phyloP scores from a whole-genome alignment of 306 rosid genomes.

The Bauhinia variegata region DNA sequence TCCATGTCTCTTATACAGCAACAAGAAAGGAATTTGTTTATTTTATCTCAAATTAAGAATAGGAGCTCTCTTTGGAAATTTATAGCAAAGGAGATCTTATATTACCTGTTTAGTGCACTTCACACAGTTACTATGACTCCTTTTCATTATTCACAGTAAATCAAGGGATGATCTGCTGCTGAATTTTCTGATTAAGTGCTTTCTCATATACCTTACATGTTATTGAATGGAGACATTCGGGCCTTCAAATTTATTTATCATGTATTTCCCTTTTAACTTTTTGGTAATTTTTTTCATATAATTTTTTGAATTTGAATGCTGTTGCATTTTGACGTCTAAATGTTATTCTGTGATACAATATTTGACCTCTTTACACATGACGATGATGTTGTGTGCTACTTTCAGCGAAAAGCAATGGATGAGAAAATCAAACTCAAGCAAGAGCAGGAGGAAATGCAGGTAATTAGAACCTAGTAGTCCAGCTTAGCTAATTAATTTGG shows the following conservation, averaged over 20 bases:
- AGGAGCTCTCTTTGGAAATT: neutral
- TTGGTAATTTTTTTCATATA: neutral
- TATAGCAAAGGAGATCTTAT: neutral
- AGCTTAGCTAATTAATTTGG: slow-evolving; percentile 8
- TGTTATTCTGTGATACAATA: neutral
- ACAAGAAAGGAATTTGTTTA: neutral
- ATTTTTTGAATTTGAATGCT: neutral
- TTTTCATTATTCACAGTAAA: slow-evolving; percentile 13
- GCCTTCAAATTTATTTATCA: neutral
- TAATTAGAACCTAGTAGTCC: slow-evolving; percentile 37
- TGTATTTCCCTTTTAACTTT: neutral
- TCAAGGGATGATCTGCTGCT: neutral
- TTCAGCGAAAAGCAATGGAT: slow-evolving; percentile 83
- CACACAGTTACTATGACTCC: slow-evolving; percentile 21
- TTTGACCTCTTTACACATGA: slow-evolving; percentile 20
- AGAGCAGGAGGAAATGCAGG: slow-evolving; percentile 82
- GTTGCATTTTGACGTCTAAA: slow-evolving; percentile 16
- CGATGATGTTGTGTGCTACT: slow-evolving; percentile 30
- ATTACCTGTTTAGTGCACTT: neutral
- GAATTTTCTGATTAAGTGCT: slow-evolving; percentile 1
- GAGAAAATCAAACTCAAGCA: slow-evolving; percentile 81
- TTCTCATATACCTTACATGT: slow-evolving; percentile 1
- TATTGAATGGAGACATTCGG: neutral
- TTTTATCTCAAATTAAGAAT: neutral
- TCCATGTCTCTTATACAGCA: neutral